Evolutionary conservation across 2,329 filamentous ascomycete species (phyloP).

Genomic region (Aureobasidium uvarum): DNA sequence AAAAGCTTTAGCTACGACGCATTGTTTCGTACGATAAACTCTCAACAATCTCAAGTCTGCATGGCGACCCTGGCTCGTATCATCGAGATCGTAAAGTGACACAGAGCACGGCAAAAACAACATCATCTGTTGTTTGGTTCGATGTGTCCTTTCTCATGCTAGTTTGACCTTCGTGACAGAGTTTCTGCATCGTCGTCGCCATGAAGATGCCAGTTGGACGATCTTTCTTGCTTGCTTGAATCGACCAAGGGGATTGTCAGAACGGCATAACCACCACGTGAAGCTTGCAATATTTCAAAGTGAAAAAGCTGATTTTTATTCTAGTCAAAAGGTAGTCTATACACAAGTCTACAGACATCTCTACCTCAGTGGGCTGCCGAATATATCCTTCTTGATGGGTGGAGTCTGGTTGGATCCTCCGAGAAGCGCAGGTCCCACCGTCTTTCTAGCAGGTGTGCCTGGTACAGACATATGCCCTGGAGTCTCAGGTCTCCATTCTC

Average conservation of each 20-base stretch:
- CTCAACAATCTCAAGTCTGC: neutral
- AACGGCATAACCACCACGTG: no score
- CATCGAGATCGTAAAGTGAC: neutral
- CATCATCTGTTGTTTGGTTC: neutral
- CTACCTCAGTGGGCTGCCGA: constrained; percentile 40
- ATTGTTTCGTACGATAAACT: no score
- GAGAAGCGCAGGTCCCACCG: constrained; percentile 27
- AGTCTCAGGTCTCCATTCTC: constrained; percentile 32
- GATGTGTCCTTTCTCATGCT: neutral
- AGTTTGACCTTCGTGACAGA: no score
- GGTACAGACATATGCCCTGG: constrained; percentile 34
- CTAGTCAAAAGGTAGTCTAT: neutral
- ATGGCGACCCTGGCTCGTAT: neutral
- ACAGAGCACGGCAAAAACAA: neutral
- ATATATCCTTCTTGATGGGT: constrained; percentile 32
- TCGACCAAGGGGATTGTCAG: no score
- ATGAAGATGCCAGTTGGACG: neutral
- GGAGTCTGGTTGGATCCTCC: constrained; percentile 32
- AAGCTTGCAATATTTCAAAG: no score
- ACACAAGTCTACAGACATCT: neutral
- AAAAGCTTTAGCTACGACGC: no score
- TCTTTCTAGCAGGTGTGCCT: constrained; percentile 36
- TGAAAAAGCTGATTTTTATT: neutral
- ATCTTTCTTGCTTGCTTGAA: neutral
- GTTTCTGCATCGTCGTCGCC: neutral